These are phyloP conservation scores for Coniochaeta sp. DNA, from an alignment of 2,329 filamentous ascomycete genomes.

Conservation along the genomic window DNA sequence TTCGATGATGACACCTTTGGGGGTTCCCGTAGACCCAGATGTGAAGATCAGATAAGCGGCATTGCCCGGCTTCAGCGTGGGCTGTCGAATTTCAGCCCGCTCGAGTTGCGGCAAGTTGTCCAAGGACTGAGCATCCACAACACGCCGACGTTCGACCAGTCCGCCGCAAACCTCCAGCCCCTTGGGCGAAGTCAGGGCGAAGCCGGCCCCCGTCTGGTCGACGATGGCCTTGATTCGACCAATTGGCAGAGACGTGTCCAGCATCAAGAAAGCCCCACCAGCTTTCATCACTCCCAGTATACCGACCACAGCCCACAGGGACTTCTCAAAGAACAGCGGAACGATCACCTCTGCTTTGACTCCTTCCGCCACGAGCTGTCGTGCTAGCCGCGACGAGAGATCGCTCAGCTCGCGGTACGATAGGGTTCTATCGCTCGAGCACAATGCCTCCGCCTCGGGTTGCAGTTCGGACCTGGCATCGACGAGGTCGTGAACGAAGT, in stretches of 20 bases:
- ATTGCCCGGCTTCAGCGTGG: neutral
- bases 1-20: neutral
- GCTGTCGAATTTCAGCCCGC: neutral
- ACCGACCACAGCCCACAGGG: constrained; percentile 7
- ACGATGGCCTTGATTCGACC: constrained; percentile 8
- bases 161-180: neutral
- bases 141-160: neutral
- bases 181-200: neutral
- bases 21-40: neutral
- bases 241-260: constrained; percentile 11
- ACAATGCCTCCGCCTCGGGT: constrained; percentile 1
- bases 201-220: constrained; percentile 1
- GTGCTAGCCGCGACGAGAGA: constrained; percentile 6
- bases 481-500: neutral
- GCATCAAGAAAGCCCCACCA: constrained; percentile 15
- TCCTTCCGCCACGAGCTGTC: constrained; percentile 5
- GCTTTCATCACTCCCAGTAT: constrained; percentile 14
- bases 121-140: neutral
- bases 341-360: constrained; percentile 9
- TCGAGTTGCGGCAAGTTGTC: neutral
- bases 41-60: neutral
- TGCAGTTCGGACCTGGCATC: neutral
- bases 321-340: constrained; percentile 12
- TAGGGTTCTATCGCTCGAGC: constrained; percentile 6
- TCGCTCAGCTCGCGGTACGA: constrained; percentile 7